phyloP scores from a whole-genome alignment of 768 basidiomycete genomes.

The Exsudoporus frostii region DNA sequence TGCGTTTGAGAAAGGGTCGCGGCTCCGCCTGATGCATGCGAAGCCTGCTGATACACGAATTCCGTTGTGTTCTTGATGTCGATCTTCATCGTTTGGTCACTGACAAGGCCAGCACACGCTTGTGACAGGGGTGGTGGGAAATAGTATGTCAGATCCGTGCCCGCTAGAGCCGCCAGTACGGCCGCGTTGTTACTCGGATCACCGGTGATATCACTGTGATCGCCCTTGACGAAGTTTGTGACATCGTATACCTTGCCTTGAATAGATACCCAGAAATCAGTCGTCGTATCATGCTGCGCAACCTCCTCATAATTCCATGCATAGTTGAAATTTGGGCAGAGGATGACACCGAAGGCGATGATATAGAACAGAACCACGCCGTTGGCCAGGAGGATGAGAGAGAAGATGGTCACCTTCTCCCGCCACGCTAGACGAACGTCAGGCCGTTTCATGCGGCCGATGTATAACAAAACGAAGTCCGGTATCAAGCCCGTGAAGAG shows the following conservation, averaged over 20 bases:
- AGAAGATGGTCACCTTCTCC: conserved; percentile 64
- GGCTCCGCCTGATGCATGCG: conserved; percentile 55
- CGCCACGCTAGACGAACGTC: conserved; percentile 69
- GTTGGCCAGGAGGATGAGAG: conserved; percentile 54
- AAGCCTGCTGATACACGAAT: conserved; percentile 40
- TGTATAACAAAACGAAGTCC: conserved; percentile 40
- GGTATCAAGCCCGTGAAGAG: conserved; percentile 56
- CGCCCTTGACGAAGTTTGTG: conserved; percentile 53
- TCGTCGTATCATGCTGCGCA: conserved; percentile 44
- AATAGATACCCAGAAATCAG: conserved; percentile 63
- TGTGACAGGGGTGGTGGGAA: conserved; percentile 58
- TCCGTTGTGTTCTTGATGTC: conserved; percentile 46
- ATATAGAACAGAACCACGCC: conserved; percentile 61
- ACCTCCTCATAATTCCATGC: conserved; percentile 55
- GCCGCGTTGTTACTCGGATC: conserved; percentile 47
- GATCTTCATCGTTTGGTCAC: conserved; percentile 39
- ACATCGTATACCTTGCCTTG: conserved; percentile 62
- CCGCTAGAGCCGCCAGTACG: conserved; percentile 52
- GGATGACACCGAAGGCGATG: conserved; percentile 56
- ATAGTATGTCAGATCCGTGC: conserved; percentile 59
- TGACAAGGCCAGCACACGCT: conserved; percentile 61
- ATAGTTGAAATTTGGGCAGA: conserved; percentile 61
- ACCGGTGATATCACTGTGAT: conserved; percentile 60
- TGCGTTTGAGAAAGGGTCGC: conserved; percentile 37
- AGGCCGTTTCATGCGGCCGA: conserved; percentile 66